Percentiles rank a stretch among this genome's conserved stretches.
Evolutionary conservation across 1,284 basidiomycete species (phyloP).

Genomic region (Melampsora americana): DNA sequence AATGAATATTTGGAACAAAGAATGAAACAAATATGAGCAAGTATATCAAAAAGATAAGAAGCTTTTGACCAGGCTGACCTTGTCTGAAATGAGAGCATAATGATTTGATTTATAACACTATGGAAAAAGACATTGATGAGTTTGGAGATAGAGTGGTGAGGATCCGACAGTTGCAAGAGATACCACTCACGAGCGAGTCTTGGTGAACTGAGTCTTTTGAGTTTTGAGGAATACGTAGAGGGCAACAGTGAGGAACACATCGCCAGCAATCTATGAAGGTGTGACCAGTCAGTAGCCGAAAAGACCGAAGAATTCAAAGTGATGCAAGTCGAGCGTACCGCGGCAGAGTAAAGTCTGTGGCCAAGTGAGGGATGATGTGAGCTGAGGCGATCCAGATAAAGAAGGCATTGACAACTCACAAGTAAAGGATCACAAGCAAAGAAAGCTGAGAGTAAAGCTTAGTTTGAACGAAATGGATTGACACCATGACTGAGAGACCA

Average conservation of each 20-base stretch:
- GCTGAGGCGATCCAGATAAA: background rate
- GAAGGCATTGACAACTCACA: background rate
- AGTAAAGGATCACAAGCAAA: background rate
- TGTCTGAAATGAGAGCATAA: slow-evolving; percentile 9
- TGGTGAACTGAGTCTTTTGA: slow-evolving; percentile 4
- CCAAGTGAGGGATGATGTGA: background rate
- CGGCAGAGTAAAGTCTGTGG: slow-evolving; percentile 11
- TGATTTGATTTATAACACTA: slow-evolving; percentile 3
- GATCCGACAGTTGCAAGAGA: background rate
- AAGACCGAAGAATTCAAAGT: background rate
- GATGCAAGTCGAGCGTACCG: background rate
- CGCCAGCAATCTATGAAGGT: background rate
- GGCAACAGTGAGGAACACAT: slow-evolving; percentile 3
- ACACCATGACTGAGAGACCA: background rate
- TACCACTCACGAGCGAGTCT: slow-evolving; percentile 2
- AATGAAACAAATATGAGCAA: background rate
- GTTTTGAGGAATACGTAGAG: background rate
- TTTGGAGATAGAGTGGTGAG: background rate
- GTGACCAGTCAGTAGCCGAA: background rate
- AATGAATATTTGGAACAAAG: background rate
- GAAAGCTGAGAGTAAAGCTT: background rate
- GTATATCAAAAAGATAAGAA: background rate
- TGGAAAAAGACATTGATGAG: background rate
- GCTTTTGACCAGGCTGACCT: background rate
- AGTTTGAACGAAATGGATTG: background rate